Evolutionary conservation across 139 green algal species (phyloP).

Genomic region (Chlamydomonas schloesseri): DNA sequence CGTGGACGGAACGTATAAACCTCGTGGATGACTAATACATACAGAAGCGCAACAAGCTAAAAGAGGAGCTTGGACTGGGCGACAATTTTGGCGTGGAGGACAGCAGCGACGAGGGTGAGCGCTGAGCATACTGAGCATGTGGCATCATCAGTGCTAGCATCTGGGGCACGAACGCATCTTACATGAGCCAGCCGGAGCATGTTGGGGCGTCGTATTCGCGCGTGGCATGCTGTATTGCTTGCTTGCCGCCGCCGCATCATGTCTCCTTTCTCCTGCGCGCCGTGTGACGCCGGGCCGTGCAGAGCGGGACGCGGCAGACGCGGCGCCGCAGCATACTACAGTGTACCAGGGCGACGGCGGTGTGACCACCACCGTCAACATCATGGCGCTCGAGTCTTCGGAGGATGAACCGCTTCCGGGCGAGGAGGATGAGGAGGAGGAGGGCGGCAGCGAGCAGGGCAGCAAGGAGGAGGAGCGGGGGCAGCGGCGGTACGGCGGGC

Average conservation of each 20-base stretch:
- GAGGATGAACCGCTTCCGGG: not conserved
- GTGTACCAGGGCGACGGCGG: slow-evolving; percentile 53
- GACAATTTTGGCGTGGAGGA: slow-evolving; percentile 53
- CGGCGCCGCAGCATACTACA: too few relatives aligned
- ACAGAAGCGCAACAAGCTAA: slow-evolving; percentile 67
- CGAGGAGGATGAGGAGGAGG: slow-evolving; percentile 1
- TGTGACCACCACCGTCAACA: slow-evolving; percentile 60
- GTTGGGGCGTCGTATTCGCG: too few relatives aligned
- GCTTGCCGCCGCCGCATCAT: too few relatives aligned
- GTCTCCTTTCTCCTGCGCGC: too few relatives aligned
- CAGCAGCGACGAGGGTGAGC: slow-evolving; percentile 39
- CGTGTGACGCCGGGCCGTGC: too few relatives aligned
- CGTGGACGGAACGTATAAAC: too few relatives aligned
- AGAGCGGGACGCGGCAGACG: slow-evolving; percentile 20
- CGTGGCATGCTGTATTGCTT: too few relatives aligned
- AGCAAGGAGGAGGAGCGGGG: not conserved
- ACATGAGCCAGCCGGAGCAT: too few relatives aligned
- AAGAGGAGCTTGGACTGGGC: slow-evolving; percentile 56
- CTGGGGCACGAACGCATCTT: too few relatives aligned
- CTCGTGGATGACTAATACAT: too few relatives aligned
- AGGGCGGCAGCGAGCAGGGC: not conserved
- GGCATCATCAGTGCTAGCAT: not conserved
- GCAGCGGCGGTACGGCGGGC: too few relatives aligned
- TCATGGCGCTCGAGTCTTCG: slow-evolving; percentile 47
- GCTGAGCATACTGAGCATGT: not conserved